Evolutionary conservation across 2,329 filamentous ascomycete species (phyloP).

Genomic region (Intubia oerlemansii): DNA sequence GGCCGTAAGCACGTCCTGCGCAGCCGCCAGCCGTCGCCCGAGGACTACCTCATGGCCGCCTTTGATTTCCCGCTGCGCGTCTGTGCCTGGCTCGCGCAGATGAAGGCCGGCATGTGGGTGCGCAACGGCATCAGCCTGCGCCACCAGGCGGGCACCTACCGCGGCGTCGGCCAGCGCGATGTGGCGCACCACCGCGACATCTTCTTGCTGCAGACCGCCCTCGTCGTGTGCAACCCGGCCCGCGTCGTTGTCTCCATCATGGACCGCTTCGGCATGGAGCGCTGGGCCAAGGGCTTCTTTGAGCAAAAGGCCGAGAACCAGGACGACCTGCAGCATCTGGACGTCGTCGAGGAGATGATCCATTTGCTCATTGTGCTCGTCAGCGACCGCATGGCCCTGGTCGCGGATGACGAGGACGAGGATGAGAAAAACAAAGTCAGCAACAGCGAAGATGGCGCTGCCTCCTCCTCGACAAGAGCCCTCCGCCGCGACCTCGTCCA

Average conservation of each 20-base stretch:
- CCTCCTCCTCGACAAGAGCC: slow-evolving; percentile 41
- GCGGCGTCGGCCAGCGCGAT: slow-evolving; percentile 72
- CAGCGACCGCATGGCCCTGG: slow-evolving; percentile 67
- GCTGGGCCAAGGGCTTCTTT: slow-evolving; percentile 74
- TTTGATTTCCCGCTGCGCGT: slow-evolving; percentile 90
- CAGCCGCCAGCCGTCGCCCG: slow-evolving; percentile 31
- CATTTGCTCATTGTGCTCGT: slow-evolving; percentile 81
- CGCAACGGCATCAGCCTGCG: slow-evolving; percentile 88
- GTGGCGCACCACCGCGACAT: slow-evolving; percentile 89
- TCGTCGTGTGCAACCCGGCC: slow-evolving; percentile 68
- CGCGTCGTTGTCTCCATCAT: slow-evolving; percentile 75
- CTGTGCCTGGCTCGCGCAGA: slow-evolving; percentile 91
- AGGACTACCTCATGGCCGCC: slow-evolving; percentile 66
- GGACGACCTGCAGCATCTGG: slow-evolving; percentile 73
- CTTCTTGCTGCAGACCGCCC: slow-evolving; percentile 75
- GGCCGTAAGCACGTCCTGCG: slow-evolving; percentile 33
- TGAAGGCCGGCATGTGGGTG: slow-evolving; percentile 98
- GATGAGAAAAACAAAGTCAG: too few relatives aligned
- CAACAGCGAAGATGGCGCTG: too few relatives aligned
- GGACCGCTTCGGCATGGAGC: slow-evolving; percentile 73
- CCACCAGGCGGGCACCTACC: slow-evolving; percentile 87
- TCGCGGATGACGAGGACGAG: slow-evolving; percentile 34
- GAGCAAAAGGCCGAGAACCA: slow-evolving; percentile 49
- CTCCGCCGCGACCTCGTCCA: slow-evolving; percentile 84
- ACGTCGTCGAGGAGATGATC: slow-evolving; percentile 88